Conservation (phyloP, 306 rosid species). For the Ceratonia siliqua region DNA sequence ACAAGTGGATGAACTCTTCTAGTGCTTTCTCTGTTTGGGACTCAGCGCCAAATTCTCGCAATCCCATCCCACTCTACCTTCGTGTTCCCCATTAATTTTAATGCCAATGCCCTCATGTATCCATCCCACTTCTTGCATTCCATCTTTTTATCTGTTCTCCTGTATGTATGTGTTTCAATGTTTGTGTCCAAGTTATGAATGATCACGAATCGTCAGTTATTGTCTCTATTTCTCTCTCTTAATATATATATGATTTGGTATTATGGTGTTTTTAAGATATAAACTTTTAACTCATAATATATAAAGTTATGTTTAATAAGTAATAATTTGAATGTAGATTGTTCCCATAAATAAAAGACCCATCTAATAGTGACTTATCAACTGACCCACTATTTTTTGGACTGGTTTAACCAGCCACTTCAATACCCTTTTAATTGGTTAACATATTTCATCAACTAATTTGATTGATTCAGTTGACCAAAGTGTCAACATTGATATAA, state of each 20-base stretch:
- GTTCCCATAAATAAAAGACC: background rate
- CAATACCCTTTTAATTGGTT: too few relatives aligned
- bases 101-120: too few relatives aligned
- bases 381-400: background rate
- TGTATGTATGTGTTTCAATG: too few relatives aligned
- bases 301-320: background rate
- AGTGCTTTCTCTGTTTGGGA: slow-evolving; percentile 76
- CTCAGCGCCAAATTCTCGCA: slow-evolving; percentile 31
- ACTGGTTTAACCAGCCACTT: background rate
- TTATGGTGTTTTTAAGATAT: too few relatives aligned
- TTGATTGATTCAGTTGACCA: background rate
- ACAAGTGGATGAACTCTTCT: slow-evolving; percentile 56
- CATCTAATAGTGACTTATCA: background rate
- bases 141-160: background rate
- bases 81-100: slow-evolving; percentile 38
- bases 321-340: background rate
- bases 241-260: too few relatives aligned
- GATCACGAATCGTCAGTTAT: too few relatives aligned
- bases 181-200: too few relatives aligned
- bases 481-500: background rate
- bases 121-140: too few relatives aligned
- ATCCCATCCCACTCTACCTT: slow-evolving; percentile 47
- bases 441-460: background rate
- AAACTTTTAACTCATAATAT: background rate
- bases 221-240: background rate